phyloP scores from a whole-genome alignment of 164 flowering plant species.

The Chloranthus sessilifolius region DNA sequence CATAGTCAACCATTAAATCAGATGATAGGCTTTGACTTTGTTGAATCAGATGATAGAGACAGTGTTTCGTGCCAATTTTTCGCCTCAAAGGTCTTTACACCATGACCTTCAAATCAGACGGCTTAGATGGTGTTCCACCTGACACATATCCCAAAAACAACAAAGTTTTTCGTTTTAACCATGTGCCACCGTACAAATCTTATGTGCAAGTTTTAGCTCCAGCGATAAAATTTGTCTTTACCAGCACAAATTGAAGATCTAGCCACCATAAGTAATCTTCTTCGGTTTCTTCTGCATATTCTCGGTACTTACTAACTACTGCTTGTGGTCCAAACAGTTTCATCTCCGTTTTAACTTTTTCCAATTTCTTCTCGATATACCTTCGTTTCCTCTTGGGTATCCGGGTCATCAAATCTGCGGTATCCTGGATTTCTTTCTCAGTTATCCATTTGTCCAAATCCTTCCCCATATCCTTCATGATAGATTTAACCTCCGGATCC shows the following conservation, averaged over 20 bases:
- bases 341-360: conserved; percentile 77
- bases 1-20: no score
- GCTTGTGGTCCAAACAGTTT: conserved; percentile 91
- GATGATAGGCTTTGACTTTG: no score
- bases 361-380: conserved; percentile 61
- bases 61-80: no score
- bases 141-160: no score
- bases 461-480: conserved; percentile 84
- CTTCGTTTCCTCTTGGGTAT: conserved; percentile 44
- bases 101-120: no score
- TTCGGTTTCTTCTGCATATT: conserved; percentile 73
- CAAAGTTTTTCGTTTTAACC: no score
- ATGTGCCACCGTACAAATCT: no score
- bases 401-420: conserved; percentile 67
- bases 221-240: no score
- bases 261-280: conserved; percentile 97
- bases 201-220: no score
- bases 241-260: conserved; percentile 83
- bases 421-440: conserved; percentile 73
- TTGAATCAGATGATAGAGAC: no score
- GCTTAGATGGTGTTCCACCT: no score
- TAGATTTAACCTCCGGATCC: conserved; percentile 81
- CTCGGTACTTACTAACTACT: conserved; percentile 83
- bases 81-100: no score
- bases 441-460: conserved; percentile 84